Conservation (phyloP, 1,284 basidiomycete species). For the Ganoderma meredithae region DNA sequence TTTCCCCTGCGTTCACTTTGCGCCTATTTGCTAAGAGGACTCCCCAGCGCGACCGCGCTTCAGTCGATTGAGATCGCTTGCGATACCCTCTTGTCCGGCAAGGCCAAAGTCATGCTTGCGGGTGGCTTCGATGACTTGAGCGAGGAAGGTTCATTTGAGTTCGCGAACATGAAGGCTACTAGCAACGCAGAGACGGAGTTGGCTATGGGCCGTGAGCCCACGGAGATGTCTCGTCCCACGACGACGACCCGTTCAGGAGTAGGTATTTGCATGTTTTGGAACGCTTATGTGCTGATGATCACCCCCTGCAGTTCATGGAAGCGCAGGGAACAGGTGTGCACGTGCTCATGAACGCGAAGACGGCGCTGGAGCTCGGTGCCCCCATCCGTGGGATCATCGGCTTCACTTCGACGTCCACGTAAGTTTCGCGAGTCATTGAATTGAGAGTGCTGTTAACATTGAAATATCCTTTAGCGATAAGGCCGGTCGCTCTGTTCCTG, state of each 20-base stretch:
- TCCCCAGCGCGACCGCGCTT: slow-evolving; percentile 86
- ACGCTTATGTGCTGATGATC: slow-evolving; percentile 23
- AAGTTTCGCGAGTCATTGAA: slow-evolving; percentile 42
- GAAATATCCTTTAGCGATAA: slow-evolving; percentile 71
- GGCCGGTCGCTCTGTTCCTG: slow-evolving; percentile 93
- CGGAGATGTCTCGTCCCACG: slow-evolving; percentile 97
- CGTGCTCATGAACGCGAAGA: slow-evolving; percentile 96
- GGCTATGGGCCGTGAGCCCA: slow-evolving; percentile 98
- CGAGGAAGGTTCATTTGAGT: slow-evolving; percentile 97
- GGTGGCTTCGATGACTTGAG: slow-evolving; percentile 98
- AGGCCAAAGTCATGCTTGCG: slow-evolving; percentile 99
- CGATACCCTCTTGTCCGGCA: slow-evolving; percentile 93
- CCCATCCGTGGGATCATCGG: slow-evolving; percentile 94
- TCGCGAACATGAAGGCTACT: slow-evolving; percentile 99
- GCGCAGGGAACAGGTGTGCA: slow-evolving; percentile 97
- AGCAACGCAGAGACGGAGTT: slow-evolving; percentile 97
- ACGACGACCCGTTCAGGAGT: slow-evolving; percentile 95
- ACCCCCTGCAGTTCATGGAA: slow-evolving; percentile 85
- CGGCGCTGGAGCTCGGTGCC: slow-evolving; percentile 92
- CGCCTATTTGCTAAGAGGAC: slow-evolving; percentile 18
- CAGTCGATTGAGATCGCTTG: slow-evolving; percentile 99
- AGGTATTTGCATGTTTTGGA: slow-evolving; percentile 38
- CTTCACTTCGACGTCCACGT: slow-evolving; percentile 97
- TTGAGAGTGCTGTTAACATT: slow-evolving; percentile 6
- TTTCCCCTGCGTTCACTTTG: neutral